Evolutionary conservation across 2,329 filamentous ascomycete genomes (phyloP), one percentile per base, ranked within the genome.

Genomic region (Leptodontidium sp.): DNA sequence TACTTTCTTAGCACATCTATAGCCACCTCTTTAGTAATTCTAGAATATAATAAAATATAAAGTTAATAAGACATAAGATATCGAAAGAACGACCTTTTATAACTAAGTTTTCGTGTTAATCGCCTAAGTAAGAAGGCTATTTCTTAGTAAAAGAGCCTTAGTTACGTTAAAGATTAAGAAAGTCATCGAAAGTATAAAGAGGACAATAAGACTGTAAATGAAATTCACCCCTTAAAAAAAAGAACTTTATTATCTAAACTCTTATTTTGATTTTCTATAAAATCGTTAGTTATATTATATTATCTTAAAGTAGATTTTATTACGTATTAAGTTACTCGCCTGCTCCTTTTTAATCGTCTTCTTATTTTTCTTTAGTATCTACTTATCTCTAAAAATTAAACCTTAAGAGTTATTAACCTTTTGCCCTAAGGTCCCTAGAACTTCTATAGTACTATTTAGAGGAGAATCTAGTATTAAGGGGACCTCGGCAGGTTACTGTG

Each of bases 181-280:
- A 3, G 93, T 93, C n/a, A 93, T 88, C 17, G 91, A 90, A 66
- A 99, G 84, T 88, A 99, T 95, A 71, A 94, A 86, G 68, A 99
- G 87, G 73, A 99, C 93, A 78, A 99, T 98, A 70, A 98, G 86
- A 80, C 93, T 95, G 85, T 96, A 99, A 81, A 93, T 94, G 81
- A 99, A 98, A 86, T 94, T 98, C 82, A 98, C 92, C 66, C 93
- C 91, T 73, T 96, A 91, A 21, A 99, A 89, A 89, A 97, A 88
- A 76, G 21, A 98, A 91, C 84, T 99, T 99, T 75, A 95, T 96
- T 81, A 98, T 86, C 58, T 96, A 90, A 43, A 98, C 94, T 74
- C 93, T 89, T 45, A 91, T 91, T 84, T 98, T 98, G 80, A 97
- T 88, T 91, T 92, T 97, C 95, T 97, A 78, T 59, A 74, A 75